Evolutionary conservation across 1,284 basidiomycete species (phyloP), one percentile per base, ranked within the genome.

Genomic region (Vanrija sp.): DNA sequence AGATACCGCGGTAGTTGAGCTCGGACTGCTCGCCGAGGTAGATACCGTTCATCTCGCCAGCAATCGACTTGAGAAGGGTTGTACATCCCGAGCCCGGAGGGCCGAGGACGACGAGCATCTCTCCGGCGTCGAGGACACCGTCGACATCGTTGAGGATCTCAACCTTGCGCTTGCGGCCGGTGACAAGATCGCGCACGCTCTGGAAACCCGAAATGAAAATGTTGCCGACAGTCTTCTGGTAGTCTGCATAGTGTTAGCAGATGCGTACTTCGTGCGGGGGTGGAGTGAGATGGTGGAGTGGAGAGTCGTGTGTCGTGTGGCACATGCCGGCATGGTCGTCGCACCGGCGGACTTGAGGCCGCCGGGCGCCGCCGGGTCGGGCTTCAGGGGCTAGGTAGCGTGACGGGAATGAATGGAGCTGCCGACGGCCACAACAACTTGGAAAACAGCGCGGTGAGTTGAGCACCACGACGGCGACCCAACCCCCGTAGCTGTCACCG

Each of bases 21-120:
- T 75, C 63, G 5, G 68, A 54, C 3, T 72, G 67, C 10, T 79
- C 77, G 42, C 74, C 71, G 38, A 79, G 65, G 54, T 69, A 77
- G 61, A 80, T 78, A 9, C 79, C 79, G 58, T 81, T 78, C 51
- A 77, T 81, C 65, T 83, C 80, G 38, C 80, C 81, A 1, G 82
- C 77, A 54, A 85, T 78, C 12, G 81, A 78, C 68, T 84, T 78
- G 62, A 84, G 70, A 45, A 77, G 74, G 0, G 82, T 76, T 53
- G 84, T 66, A 65, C 89, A 91, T 52, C 60, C 76, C 64, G 83
- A 55, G 85, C 79, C 70, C 82, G 86, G 85, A n/a, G 86, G 72
- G 14, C 84, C 71, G 6, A 80, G 77, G n/a, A 80, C 73, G 55
- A 88, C 76, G 9, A 74, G 60, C 72, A 85, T 81, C 73, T 85